Percentiles rank a stretch among this genome's conserved stretches.
These are phyloP conservation scores for Sechiopsis laciniata DNA, from an alignment of 306 rosid species.

Conservation along the genomic window DNA sequence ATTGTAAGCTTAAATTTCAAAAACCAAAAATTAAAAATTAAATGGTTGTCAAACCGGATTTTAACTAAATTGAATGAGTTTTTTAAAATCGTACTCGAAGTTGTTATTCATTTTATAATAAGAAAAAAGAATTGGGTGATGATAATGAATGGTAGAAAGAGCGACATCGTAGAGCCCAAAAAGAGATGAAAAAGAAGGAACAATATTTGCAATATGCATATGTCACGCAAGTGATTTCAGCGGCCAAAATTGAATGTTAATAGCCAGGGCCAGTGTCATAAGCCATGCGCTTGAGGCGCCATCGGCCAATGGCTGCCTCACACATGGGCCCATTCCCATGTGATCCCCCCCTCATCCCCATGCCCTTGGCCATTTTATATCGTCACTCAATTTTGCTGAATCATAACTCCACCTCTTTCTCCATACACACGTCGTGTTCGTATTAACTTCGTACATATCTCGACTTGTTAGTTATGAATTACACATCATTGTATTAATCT, in stretches of 20 bases:
- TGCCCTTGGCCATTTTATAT: background rate
- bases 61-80: too few species aligned
- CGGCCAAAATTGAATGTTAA: background rate
- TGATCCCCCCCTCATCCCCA: constrained; percentile 1
- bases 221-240: background rate
- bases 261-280: background rate
- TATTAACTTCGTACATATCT: too few species aligned
- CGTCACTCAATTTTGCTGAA: background rate
- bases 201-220: background rate
- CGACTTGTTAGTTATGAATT: too few species aligned
- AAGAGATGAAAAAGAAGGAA: background rate
- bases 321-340: background rate
- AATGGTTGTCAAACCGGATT: too few species aligned
- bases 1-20: too few species aligned
- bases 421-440: background rate
- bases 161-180: background rate
- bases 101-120: too few species aligned
- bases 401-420: too few species aligned
- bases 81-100: too few species aligned
- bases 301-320: background rate
- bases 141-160: too few species aligned
- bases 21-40: too few species aligned
- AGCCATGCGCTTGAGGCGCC: background rate
- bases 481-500: too few species aligned
- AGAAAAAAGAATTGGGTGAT: background rate